Base-by-base conservation (phyloP, 2,329 filamentous ascomycete genomes). In the Ceratocystiopsis minuta region DNA sequence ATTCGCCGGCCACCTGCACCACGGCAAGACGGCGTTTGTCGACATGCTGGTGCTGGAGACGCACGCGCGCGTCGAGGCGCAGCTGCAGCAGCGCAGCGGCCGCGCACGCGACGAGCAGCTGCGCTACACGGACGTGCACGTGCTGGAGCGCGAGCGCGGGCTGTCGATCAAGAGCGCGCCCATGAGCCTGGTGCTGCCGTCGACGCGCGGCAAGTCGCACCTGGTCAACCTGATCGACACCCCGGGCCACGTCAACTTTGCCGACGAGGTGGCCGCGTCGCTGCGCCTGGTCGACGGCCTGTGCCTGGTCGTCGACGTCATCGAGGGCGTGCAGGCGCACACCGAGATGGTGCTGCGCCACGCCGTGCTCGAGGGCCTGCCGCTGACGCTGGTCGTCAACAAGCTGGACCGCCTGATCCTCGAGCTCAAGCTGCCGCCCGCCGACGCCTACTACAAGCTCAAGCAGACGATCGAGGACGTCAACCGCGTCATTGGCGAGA, bases 401-500 rank as follows among this genome's bases (percentile, higher is more conserved):
- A 98, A 98, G 65, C 80, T 98, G 76, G 90, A 98, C 53, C 78
- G 90, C 18, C 64, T 98, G 46, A 94, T 98, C 47, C 62, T 98
- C 37, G 90, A 98, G 61, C 67, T 98, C 40, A 93, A 93, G 58
- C 70, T 98, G 14, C 90, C 90, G 2, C 90, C 90, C 2, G 84
- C 78, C 49, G 90, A 98, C 56, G 90, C 90, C 13, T 98, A 98
- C 63, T 96, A 95, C 69, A 98, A 98, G 67, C 68, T 98, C 42
- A 96, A 95, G 63, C 87, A 96, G 58, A 86, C 95, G n/a, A 76
- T 98, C 41, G 90, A 98, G 59, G 85, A 96, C 60, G 87, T 98
- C 60, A 98, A 98, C 61, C 94, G 85, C 1, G 67, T 90, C 51
- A 96, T 98, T 53, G 84, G 93, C 55, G 86, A 82, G 56, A 80